These are phyloP conservation scores for Rhizophora apiculata DNA, from an alignment of 345 rosid species.

Conservation along the genomic window DNA sequence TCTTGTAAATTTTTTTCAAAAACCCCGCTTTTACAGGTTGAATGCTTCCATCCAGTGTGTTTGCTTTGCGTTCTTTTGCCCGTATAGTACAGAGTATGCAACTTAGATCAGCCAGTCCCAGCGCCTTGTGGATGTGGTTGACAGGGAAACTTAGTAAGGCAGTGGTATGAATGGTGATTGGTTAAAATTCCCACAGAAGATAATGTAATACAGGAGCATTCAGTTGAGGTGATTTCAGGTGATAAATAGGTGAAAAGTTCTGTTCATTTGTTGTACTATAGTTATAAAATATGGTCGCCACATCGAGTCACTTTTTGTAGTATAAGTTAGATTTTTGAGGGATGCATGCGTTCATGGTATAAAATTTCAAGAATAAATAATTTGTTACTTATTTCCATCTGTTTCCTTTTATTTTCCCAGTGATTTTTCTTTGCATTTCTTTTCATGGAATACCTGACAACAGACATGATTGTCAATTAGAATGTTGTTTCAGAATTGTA, in stretches of 20 bases:
- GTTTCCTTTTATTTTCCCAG: neutral
- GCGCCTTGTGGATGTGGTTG: conserved; percentile 24
- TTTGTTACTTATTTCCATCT: conserved; percentile 5
- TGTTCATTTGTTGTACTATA: conserved; percentile 35
- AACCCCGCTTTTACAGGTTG: conserved; percentile 32
- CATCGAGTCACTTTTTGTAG: conserved; percentile 33
- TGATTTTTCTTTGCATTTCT: neutral
- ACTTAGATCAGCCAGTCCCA: conserved; percentile 28
- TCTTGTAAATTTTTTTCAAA: conserved; percentile 37
- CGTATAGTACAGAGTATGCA: conserved; percentile 33
- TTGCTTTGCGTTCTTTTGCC: conserved; percentile 37
- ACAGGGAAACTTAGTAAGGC: conserved; percentile 22
- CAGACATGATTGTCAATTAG: too few relatives aligned
- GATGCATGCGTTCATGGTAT: conserved; percentile 14
- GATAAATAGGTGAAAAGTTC: conserved; percentile 39
- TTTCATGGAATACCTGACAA: too few relatives aligned
- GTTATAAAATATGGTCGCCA: conserved; percentile 23
- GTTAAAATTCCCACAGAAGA: conserved; percentile 18
- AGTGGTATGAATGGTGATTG: conserved; percentile 9
- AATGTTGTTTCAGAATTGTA: too few relatives aligned
- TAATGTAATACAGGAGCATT: conserved; percentile 28
- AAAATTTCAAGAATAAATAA: conserved; percentile 30
- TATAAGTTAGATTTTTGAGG: conserved; percentile 34
- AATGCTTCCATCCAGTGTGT: conserved; percentile 45
- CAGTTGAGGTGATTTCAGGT: conserved; percentile 44